Evolutionary conservation across 306 rosid species (phyloP).

Genomic region (Lagenaria siceraria): DNA sequence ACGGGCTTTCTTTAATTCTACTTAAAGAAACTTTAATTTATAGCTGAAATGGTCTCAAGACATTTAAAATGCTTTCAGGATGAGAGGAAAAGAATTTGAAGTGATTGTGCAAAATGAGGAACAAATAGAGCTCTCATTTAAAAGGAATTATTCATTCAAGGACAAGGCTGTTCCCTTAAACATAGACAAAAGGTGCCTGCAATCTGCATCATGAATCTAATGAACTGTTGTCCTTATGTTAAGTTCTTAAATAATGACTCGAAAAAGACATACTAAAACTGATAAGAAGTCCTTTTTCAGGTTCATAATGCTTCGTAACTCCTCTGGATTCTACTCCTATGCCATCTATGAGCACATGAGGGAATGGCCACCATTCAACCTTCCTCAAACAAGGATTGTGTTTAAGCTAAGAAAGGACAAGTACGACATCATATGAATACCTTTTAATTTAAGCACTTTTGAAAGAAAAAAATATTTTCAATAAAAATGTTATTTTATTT

Average conservation of each 20-base stretch:
- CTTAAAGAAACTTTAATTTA: neutral
- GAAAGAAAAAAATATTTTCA: too few relatives aligned
- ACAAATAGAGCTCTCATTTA: slow-evolving; percentile 80
- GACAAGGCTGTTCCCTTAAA: slow-evolving; percentile 62
- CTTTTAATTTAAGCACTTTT: too few relatives aligned
- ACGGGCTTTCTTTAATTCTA: neutral
- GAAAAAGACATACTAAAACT: neutral
- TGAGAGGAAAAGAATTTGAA: slow-evolving; percentile 43
- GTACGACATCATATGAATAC: slow-evolving; percentile 13
- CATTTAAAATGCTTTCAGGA: slow-evolving; percentile 28
- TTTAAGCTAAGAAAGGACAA: slow-evolving; percentile 96
- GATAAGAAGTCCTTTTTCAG: slow-evolving; percentile 17
- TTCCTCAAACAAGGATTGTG: slow-evolving; percentile 75
- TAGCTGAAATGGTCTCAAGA: neutral
- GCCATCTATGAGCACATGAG: slow-evolving; percentile 70
- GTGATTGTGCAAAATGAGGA: slow-evolving; percentile 64
- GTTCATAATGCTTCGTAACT: slow-evolving; percentile 73
- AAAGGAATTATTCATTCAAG: slow-evolving; percentile 44
- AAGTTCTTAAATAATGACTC: neutral
- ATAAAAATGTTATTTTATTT: too few relatives aligned
- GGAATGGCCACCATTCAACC: slow-evolving; percentile 78
- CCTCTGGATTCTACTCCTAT: slow-evolving; percentile 77
- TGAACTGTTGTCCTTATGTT: neutral
- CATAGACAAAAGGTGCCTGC: slow-evolving; percentile 71
- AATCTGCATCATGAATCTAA: neutral